phyloP scores from a whole-genome alignment of 2,329 filamentous ascomycete species.

The Fonsecaea pugnacius region DNA sequence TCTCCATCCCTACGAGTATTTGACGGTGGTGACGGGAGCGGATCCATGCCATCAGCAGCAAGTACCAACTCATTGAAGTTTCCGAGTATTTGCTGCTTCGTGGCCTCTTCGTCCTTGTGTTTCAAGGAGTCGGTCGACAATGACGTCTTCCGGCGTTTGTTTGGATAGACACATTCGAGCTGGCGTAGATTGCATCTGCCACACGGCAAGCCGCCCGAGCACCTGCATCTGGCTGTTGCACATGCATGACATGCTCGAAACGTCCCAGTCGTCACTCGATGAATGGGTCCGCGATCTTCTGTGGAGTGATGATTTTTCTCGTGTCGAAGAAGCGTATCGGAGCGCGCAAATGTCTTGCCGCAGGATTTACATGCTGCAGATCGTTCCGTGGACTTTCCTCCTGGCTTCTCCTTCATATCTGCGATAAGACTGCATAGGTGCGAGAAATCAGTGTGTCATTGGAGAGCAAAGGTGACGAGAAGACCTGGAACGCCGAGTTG shows the following conservation, averaged over 20 bases:
- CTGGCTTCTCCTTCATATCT: conserved; percentile 20
- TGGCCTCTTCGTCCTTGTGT: conserved; percentile 46
- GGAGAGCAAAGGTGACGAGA: not conserved
- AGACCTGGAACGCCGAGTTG: not conserved
- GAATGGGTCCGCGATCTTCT: conserved; percentile 39
- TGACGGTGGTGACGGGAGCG: not conserved
- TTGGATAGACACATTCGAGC: conserved; percentile 48
- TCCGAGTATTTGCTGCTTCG: conserved; percentile 20
- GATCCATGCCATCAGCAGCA: conserved; percentile 1
- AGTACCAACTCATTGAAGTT: conserved; percentile 30
- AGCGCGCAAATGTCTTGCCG: conserved; percentile 33
- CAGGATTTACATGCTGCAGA: conserved; percentile 30
- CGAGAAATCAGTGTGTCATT: not conserved
- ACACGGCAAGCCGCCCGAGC: conserved; percentile 36
- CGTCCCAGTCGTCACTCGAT: conserved; percentile 49
- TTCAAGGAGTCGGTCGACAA: conserved; percentile 33
- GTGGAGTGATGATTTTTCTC: conserved; percentile 48
- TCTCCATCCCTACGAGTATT: not conserved
- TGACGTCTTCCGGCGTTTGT: conserved; percentile 42
- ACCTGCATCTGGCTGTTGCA: conserved; percentile 45
- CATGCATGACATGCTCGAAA: conserved; percentile 49
- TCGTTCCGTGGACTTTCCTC: conserved; percentile 19
- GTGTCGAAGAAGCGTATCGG: conserved; percentile 49
- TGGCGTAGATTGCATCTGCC: conserved; percentile 45
- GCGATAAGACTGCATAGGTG: not conserved